phyloP scores from a whole-genome alignment of 768 basidiomycete species.

The Cystobasidium tubakii region DNA sequence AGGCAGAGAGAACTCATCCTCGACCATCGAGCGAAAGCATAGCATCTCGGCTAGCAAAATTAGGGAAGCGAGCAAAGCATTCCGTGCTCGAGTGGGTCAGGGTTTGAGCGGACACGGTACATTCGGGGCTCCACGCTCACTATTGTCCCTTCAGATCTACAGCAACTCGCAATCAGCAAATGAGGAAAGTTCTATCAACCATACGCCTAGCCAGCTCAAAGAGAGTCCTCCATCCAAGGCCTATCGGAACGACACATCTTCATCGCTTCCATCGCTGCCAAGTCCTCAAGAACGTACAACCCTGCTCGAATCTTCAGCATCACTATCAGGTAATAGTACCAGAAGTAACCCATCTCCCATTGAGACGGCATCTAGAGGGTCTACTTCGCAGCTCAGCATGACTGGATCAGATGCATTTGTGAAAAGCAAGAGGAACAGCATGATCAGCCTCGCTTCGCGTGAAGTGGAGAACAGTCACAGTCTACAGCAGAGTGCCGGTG shows the following conservation, averaged over 20 bases:
- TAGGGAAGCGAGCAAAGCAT: slow-evolving; percentile 8
- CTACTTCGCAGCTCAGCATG: neutral
- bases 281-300: neutral
- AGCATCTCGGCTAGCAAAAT: slow-evolving; percentile 26
- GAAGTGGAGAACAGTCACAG: neutral
- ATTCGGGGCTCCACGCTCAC: neutral
- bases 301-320: neutral
- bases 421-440: slow-evolving; percentile 21
- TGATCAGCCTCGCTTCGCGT: slow-evolving; percentile 8
- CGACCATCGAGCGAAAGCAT: neutral
- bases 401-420: slow-evolving; percentile 13
- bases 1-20: neutral
- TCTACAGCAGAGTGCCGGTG: neutral
- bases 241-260: neutral
- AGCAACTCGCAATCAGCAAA: neutral
- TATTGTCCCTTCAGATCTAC: neutral
- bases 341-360: neutral
- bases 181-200: neutral
- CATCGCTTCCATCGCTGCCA: neutral
- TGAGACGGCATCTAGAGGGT: neutral
- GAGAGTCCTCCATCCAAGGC: neutral
- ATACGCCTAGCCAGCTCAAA: neutral
- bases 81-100: neutral
- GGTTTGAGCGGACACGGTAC: neutral
- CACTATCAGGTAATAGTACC: neutral